These are phyloP conservation scores for Lithohypha guttulata DNA, from an alignment of 2,329 filamentous ascomycete genomes.

Conservation along the genomic window DNA sequence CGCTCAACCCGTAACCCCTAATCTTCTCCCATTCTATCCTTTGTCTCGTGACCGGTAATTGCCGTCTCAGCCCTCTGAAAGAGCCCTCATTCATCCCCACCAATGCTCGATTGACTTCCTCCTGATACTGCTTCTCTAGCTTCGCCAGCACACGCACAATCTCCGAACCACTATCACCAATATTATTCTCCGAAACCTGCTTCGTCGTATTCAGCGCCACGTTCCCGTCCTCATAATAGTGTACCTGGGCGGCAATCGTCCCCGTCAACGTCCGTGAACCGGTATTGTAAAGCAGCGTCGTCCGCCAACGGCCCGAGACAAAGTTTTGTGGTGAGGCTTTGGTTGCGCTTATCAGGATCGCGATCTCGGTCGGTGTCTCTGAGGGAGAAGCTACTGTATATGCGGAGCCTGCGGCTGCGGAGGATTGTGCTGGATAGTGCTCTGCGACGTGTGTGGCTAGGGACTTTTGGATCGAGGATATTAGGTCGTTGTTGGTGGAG, in stretches of 20 bases:
- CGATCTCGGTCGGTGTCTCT: conserved; percentile 57
- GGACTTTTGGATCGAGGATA: conserved; percentile 66
- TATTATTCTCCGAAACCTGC: conserved; percentile 18
- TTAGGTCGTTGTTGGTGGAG: conserved; percentile 62
- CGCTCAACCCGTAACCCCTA: conserved; percentile 75
- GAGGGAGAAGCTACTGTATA: conserved; percentile 51
- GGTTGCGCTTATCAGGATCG: conserved; percentile 78
- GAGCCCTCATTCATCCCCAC: conserved; percentile 79
- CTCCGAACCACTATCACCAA: conserved; percentile 42
- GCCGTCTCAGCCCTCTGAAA: conserved; percentile 85
- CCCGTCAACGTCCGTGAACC: conserved; percentile 60
- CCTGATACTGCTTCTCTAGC: conserved; percentile 86
- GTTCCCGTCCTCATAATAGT: conserved; percentile 99
- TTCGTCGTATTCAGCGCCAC: conserved; percentile 88
- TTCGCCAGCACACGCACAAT: conserved; percentile 68
- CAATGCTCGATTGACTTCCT: conserved; percentile 88
- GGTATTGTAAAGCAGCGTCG: conserved; percentile 68
- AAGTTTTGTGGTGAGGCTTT: conserved; percentile 98
- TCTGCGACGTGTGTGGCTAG: conserved; percentile 68
- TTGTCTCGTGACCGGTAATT: conserved; percentile 91
- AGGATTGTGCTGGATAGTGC: conserved; percentile 74
- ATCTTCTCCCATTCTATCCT: conserved; percentile 99
- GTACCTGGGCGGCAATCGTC: conserved; percentile 82
- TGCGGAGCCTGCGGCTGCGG: conserved; percentile 46
- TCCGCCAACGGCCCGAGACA: conserved; percentile 97